These are phyloP conservation scores for Hymenoscyphus albidus DNA, from an alignment of 2,329 filamentous ascomycete genomes.

Conservation along the genomic window DNA sequence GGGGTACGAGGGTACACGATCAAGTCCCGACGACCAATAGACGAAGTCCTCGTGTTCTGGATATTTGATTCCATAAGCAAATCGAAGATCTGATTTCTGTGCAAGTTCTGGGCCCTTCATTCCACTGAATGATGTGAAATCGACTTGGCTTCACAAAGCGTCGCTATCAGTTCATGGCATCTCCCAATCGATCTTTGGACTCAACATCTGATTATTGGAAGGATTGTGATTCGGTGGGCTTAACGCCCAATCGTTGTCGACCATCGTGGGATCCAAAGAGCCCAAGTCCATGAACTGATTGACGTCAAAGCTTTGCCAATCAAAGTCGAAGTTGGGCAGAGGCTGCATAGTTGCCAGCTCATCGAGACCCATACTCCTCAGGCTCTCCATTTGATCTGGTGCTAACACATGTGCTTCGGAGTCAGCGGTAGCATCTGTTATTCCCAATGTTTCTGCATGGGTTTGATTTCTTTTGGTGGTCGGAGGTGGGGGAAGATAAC, in stretches of 20 bases:
- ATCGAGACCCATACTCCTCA: constrained; percentile 8
- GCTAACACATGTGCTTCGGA: not conserved
- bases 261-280: not conserved
- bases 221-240: not conserved
- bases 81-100: not conserved
- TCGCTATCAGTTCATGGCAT: not conserved
- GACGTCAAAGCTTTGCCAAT: constrained; percentile 9
- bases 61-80: not conserved
- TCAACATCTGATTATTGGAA: not conserved
- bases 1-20: not conserved
- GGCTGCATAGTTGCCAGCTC: constrained; percentile 14
- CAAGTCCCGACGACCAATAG: not conserved
- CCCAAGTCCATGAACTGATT: constrained; percentile 9
- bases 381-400: not conserved
- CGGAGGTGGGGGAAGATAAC: constrained; percentile 37
- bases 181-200: not conserved
- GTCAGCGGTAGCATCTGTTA: not conserved
- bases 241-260: constrained; percentile 1
- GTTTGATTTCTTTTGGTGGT: not conserved
- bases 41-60: not conserved
- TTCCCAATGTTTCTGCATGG: not conserved
- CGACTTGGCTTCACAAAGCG: not conserved
- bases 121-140: not conserved
- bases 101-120: not conserved
- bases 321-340: constrained; percentile 10